These are phyloP conservation scores for Bipolaris bicolor DNA, from an alignment of 2,329 filamentous ascomycete species.

Conservation along the genomic window DNA sequence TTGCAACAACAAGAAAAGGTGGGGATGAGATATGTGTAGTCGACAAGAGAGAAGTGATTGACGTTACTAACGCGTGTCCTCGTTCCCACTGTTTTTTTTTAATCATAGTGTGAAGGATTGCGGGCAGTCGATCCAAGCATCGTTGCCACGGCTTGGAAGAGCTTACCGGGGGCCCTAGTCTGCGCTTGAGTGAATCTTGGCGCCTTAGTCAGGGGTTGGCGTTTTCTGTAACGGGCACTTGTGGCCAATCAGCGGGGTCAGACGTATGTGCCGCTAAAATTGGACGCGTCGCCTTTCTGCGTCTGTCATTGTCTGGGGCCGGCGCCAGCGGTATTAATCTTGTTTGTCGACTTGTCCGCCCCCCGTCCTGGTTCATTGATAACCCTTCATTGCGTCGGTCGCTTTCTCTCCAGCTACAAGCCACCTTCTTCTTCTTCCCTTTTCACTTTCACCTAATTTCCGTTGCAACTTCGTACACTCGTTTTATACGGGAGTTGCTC, in stretches of 20 bases:
- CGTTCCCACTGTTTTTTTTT: not conserved
- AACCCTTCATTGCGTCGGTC: conserved; percentile 3
- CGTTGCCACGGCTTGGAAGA: conserved; percentile 15
- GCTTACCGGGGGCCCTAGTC: conserved; percentile 1
- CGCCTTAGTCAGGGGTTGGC: conserved; percentile 19
- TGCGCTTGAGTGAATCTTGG: conserved; percentile 11
- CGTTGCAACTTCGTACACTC: conserved; percentile 21
- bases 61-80: conserved; percentile 19
- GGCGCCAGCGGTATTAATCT: conserved; percentile 3
- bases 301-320: not conserved
- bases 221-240: not conserved
- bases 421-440: conserved; percentile 7
- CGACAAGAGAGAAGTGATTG: conserved; percentile 5
- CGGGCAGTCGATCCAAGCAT: conserved; percentile 19
- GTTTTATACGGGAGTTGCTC: conserved; percentile 17
- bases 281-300: conserved; percentile 15
- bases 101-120: not conserved
- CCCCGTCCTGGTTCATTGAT: not conserved
- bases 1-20: not conserved
- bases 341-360: not conserved
- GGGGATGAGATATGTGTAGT: not conserved
- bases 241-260: conserved; percentile 2
- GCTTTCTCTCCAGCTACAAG: conserved; percentile 9
- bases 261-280: conserved; percentile 10
- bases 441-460: not conserved